Evolutionary conservation across 2,329 filamentous ascomycete species (phyloP).

Genomic region (Zarea fungicola): DNA sequence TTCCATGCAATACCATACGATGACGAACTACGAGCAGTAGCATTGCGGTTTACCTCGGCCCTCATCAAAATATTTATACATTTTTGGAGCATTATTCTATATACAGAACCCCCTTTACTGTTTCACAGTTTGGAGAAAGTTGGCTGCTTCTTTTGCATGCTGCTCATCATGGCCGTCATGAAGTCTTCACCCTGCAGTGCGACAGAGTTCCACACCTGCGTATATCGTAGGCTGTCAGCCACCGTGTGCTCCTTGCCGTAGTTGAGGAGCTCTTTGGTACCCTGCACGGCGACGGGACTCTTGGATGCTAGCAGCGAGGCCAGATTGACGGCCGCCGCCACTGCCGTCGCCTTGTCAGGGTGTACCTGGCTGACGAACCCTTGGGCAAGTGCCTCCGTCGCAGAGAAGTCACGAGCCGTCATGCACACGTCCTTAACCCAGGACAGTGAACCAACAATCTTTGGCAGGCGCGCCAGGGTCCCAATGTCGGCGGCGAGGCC

Average conservation of each 20-base stretch:
- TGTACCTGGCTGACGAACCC: constrained; percentile 66
- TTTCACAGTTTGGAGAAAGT: constrained; percentile 76
- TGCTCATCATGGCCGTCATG: constrained; percentile 65
- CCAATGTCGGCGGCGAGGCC: constrained; percentile 76
- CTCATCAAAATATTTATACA: too few species aligned
- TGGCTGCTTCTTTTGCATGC: constrained; percentile 71
- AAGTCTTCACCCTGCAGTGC: constrained; percentile 80
- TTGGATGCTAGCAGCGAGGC: constrained; percentile 67
- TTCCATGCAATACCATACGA: constrained; percentile 15
- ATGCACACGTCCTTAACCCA: constrained; percentile 79
- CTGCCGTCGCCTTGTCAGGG: constrained; percentile 55
- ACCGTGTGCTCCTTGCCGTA: constrained; percentile 74
- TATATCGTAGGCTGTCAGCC: constrained; percentile 76
- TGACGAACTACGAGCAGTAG: not conserved
- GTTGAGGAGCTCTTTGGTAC: constrained; percentile 83
- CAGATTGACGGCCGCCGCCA: constrained; percentile 58
- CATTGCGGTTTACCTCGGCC: too few species aligned
- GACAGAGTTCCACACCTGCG: constrained; percentile 79
- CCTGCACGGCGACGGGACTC: constrained; percentile 81
- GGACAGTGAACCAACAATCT: constrained; percentile 62
- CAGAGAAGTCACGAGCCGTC: constrained; percentile 63
- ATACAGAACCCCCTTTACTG: too few species aligned
- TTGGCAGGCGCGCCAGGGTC: constrained; percentile 67
- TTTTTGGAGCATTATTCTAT: not conserved
- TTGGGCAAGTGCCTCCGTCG: constrained; percentile 62